Conservation (phyloP, 441 rosid species). For the Macaranga tanarius region DNA sequence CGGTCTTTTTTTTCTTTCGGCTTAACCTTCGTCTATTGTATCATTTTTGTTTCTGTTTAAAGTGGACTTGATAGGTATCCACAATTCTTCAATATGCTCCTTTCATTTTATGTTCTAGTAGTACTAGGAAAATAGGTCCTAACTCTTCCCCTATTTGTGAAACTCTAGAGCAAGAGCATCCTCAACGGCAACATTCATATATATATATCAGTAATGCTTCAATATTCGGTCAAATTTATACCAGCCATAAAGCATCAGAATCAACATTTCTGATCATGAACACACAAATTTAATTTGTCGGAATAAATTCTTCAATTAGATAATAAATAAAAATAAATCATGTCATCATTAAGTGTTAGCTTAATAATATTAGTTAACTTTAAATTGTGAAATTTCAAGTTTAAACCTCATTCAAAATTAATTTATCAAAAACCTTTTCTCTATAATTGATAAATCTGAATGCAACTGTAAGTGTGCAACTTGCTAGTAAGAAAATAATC, state of each 20-base stretch:
- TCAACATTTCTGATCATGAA: neutral
- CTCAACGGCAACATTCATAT: neutral
- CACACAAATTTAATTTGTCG: neutral
- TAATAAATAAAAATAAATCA: no score
- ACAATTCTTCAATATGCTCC: conserved; percentile 1
- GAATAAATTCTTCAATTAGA: neutral
- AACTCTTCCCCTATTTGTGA: neutral
- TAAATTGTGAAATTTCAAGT: no score
- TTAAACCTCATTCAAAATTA: no score
- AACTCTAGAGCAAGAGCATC: neutral
- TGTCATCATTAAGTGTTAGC: no score
- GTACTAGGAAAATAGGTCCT: no score
- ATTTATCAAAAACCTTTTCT: no score
- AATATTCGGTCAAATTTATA: neutral
- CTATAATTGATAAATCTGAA: no score
- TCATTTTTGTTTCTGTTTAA: neutral
- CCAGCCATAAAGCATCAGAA: neutral
- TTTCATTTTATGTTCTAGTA: neutral
- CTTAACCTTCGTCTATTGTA: no score
- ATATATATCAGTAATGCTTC: neutral
- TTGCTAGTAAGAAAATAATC: no score
- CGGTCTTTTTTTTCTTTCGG: no score
- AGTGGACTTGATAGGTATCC: conserved; percentile 2
- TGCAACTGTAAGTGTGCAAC: no score
- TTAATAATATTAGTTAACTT: no score